These are phyloP conservation scores for Plantago elongata DNA, from an alignment of 257 asterid species.

Conservation along the genomic window DNA sequence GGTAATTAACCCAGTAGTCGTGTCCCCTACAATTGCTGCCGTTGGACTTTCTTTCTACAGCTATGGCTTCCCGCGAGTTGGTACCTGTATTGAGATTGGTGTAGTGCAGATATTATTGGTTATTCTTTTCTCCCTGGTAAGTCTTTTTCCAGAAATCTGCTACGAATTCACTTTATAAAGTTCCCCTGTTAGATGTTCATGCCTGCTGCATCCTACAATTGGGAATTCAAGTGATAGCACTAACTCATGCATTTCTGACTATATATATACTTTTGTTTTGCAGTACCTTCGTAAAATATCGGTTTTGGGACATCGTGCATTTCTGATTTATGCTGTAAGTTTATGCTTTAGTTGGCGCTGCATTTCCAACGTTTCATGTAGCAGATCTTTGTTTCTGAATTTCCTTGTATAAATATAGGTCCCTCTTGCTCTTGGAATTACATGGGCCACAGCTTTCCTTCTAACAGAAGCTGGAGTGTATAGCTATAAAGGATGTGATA, in stretches of 20 bases:
- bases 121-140: slow-evolving; percentile 82
- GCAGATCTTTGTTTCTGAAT: slow-evolving; percentile 4
- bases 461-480: slow-evolving; percentile 80
- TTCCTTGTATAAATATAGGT: slow-evolving; percentile 43
- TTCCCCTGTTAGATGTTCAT: not conserved
- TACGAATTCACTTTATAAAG: not conserved
- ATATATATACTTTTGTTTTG: slow-evolving; percentile 15
- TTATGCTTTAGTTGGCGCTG: not conserved
- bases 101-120: slow-evolving; percentile 78
- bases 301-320: slow-evolving; percentile 84
- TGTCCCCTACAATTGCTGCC: slow-evolving; percentile 93
- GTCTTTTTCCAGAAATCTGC: slow-evolving; percentile 21
- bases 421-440: slow-evolving; percentile 73
- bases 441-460: slow-evolving; percentile 83
- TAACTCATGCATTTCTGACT: not conserved
- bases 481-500: slow-evolving; percentile 84
- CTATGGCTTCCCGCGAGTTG: slow-evolving; percentile 90
- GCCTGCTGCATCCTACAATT: not conserved
- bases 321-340: slow-evolving; percentile 81
- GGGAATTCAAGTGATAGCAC: not conserved
- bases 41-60: slow-evolving; percentile 97
- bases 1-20: slow-evolving; percentile 94
- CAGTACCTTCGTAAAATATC: slow-evolving; percentile 98
- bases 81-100: slow-evolving; percentile 93
- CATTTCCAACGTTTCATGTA: not conserved